A percentile compares a stretch with the other conserved stretches of the same genome.
Evolutionary conservation across 2,329 filamentous ascomycete genomes (phyloP).

Genomic region (Pseudogymnoascus sp.): DNA sequence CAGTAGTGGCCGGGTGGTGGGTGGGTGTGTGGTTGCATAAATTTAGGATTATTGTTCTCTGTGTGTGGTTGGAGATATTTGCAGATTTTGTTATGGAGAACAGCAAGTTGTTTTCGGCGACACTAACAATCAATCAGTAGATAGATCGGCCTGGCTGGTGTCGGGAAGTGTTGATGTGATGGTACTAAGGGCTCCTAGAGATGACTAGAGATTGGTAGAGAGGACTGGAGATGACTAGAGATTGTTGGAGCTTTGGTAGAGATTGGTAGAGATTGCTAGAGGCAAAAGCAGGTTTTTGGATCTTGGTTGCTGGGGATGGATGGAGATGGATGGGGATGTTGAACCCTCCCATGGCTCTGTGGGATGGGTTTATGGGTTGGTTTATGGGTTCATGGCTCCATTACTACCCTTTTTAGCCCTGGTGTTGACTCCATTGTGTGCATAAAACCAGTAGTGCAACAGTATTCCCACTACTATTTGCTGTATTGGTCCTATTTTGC

Average conservation of each 20-base stretch:
- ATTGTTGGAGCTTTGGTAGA: too few relatives aligned
- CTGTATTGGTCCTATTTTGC: not conserved
- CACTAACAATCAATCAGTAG: too few relatives aligned
- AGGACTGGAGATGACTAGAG: not conserved
- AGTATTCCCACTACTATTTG: not conserved
- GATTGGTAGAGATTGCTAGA: not conserved
- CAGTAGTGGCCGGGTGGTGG: not conserved
- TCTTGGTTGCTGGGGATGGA: not conserved
- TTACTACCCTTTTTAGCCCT: too few relatives aligned
- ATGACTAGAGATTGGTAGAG: not conserved
- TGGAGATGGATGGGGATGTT: not conserved
- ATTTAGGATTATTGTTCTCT: not conserved
- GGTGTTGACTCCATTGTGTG: too few relatives aligned
- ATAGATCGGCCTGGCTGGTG: too few relatives aligned
- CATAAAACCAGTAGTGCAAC: not conserved
- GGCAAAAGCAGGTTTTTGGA: not conserved
- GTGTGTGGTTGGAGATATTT: too few relatives aligned
- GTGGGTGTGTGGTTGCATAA: not conserved
- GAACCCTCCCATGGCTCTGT: not conserved
- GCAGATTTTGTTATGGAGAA: too few relatives aligned
- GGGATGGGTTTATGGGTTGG: not conserved
- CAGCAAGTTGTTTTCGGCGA: too few relatives aligned
- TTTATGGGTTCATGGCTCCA: too few relatives aligned
- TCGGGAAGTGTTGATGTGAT: not conserved
- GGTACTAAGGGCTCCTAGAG: not conserved